These are phyloP conservation scores for Penicillium frequentans DNA, from an alignment of 2,329 filamentous ascomycete genomes.

Conservation along the genomic window DNA sequence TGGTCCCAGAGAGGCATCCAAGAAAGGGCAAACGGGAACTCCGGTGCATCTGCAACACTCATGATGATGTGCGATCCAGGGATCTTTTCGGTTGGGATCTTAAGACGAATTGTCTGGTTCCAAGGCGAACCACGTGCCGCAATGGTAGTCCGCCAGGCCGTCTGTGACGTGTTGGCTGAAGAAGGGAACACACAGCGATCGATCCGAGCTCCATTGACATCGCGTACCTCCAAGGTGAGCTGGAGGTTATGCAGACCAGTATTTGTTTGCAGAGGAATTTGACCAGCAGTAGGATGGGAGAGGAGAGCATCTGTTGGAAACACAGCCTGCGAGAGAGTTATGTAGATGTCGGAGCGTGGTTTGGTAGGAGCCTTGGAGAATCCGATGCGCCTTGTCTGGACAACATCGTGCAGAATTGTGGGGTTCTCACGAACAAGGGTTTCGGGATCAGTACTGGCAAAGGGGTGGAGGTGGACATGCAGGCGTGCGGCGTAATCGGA, in stretches of 20 bases:
- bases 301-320: conserved; percentile 67
- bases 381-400: conserved; percentile 82
- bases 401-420: conserved; percentile 78
- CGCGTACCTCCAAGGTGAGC: conserved; percentile 83
- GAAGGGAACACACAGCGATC: conserved; percentile 85
- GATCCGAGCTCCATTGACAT: conserved; percentile 74
- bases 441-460: conserved; percentile 75
- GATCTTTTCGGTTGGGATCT: conserved; percentile 76
- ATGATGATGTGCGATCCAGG: conserved; percentile 82
- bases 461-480: conserved; percentile 76
- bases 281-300: conserved; percentile 74
- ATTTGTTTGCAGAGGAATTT: conserved; percentile 67
- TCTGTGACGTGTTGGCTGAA: conserved; percentile 75
- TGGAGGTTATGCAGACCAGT: conserved; percentile 75
- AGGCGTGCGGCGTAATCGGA: conserved; percentile 72
- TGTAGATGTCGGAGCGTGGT: conserved; percentile 88
- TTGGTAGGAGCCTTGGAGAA: conserved; percentile 91
- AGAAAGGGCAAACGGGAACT: conserved; percentile 84
- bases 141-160: conserved; percentile 84
- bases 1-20: conserved; percentile 94
- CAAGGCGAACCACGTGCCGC: conserved; percentile 77
- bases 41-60: conserved; percentile 82
- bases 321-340: conserved; percentile 78
- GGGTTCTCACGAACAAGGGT: conserved; percentile 81
- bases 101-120: conserved; percentile 84